Evolutionary conservation across 2,329 filamentous ascomycete species (phyloP).

Genomic region (Aureobasidium leucospermi): DNA sequence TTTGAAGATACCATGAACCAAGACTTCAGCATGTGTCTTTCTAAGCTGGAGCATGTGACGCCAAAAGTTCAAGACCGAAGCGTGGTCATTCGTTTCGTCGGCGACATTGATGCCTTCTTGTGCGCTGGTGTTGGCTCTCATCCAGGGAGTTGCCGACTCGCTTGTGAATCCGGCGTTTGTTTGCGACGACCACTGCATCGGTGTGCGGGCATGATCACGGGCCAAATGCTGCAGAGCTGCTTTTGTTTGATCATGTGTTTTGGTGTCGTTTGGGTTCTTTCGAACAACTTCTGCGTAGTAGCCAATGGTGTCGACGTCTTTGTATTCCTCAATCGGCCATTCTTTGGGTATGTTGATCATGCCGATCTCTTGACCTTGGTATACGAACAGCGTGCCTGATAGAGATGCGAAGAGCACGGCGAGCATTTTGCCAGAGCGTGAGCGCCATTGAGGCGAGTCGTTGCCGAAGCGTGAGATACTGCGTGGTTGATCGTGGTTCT

Average conservation of each 20-base stretch:
- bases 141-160: constrained; percentile 54
- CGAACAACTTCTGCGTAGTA: constrained; percentile 35
- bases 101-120: constrained; percentile 56
- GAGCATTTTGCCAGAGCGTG: constrained; percentile 51
- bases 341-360: constrained; percentile 56
- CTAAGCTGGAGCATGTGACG: constrained; percentile 47
- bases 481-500: constrained; percentile 60
- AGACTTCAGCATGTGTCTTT: constrained; percentile 52
- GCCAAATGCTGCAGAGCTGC: constrained; percentile 50
- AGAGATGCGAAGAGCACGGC: constrained; percentile 51
- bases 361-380: constrained; percentile 62
- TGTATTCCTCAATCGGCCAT: constrained; percentile 60
- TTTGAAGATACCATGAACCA: neutral
- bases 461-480: constrained; percentile 47
- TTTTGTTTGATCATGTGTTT: constrained; percentile 38
- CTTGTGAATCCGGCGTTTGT: constrained; percentile 59
- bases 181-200: constrained; percentile 61
- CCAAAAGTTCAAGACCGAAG: constrained; percentile 57
- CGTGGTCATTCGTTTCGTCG: constrained; percentile 39
- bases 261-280: constrained; percentile 24
- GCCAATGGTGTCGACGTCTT: constrained; percentile 52
- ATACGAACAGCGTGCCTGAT: constrained; percentile 59
- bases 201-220: constrained; percentile 63
- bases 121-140: constrained; percentile 56
- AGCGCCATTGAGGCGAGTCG: constrained; percentile 44